Evolutionary conservation across 164 flowering plant genomes (phyloP), one percentile per base, ranked within the genome.

Genomic region (Vitis amurensis): DNA sequence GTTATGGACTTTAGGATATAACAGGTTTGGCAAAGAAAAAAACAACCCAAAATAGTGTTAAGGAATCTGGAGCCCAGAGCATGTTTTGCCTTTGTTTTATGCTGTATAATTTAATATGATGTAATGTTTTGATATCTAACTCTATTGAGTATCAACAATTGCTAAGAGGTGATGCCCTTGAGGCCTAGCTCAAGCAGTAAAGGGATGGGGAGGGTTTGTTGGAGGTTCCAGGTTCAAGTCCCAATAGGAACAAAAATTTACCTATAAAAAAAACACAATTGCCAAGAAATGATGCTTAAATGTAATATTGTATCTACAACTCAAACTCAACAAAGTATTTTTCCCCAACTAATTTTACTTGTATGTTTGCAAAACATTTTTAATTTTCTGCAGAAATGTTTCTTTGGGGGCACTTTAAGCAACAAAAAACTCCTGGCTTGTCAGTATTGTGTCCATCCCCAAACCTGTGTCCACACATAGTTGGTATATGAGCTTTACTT

Each of bases 391-490:
- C 44, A 6, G 44, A 2, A 37, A 37, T 8, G 6, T 19, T 17
- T 57, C 27, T 17, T 17, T 57, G 9, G 59, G 3, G 12, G 10
- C 29, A 16, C 17, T 8, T 9, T 19, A 9, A 57, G 19, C 27
- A 19, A 57, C 27, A 57, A 16, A 16, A 8, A 57, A 57, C 59
- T 57, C 59, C 59, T 57, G 59, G 59, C 59, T 16, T 57, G 27
- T 57, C 19, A 27, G 27, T 6, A 57, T 19, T 13, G 59, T 57
- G 59, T 17, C 27, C 59, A 57, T 57, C 10, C n/a, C 11, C 2
- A 17, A 16, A 11, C 10, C n/a, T 57, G 56, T 53, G 56, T 13
- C 15, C n/a, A 53, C 56, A 13, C 15, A 12, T 12, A 14, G 14
- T 11, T 14, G 56, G n/a, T 53, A 53, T 53, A 53, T 12, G 56